These are phyloP conservation scores for Talaromyces borbonicus DNA, from an alignment of 495 filamentous ascomycete genomes.

Conservation along the genomic window DNA sequence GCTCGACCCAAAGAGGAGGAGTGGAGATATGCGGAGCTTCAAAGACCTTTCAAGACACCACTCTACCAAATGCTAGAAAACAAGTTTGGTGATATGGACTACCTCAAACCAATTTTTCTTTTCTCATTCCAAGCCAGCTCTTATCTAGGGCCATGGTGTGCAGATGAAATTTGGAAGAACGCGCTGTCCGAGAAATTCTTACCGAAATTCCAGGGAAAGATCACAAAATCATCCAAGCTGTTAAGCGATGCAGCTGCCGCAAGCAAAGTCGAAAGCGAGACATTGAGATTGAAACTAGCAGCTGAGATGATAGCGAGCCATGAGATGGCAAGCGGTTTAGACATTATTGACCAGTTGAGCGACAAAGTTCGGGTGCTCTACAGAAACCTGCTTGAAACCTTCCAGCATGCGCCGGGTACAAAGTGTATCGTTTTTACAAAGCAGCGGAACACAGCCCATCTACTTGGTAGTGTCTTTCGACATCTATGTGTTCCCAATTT, in stretches of 20 bases:
- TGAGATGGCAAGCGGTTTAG: constrained; percentile 26
- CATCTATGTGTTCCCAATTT: constrained; percentile 48
- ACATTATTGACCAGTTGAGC: constrained; percentile 42
- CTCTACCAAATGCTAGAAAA: constrained; percentile 49
- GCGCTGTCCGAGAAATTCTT: constrained; percentile 57
- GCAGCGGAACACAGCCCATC: constrained; percentile 63
- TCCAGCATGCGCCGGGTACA: constrained; percentile 41
- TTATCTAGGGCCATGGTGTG: constrained; percentile 75
- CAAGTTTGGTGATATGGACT: constrained; percentile 44
- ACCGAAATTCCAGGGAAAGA: constrained; percentile 51
- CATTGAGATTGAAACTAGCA: constrained; percentile 50
- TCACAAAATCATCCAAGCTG: constrained; percentile 28
- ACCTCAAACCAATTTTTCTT: constrained; percentile 49
- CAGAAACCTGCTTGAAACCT: constrained; percentile 46
- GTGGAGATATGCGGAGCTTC: constrained; percentile 45
- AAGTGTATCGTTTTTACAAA: constrained; percentile 88
- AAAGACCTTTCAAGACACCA: constrained; percentile 47
- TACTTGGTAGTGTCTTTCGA: constrained; percentile 57
- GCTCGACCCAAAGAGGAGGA: constrained; percentile 51
- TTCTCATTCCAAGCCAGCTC: constrained; percentile 48
- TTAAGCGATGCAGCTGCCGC: constrained; percentile 5
- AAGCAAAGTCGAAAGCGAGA: constrained; percentile 23
- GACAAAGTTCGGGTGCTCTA: constrained; percentile 61
- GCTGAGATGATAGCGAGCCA: constrained; percentile 44
- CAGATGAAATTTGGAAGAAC: constrained; percentile 72